Base-by-base conservation (phyloP, 768 basidiomycete species). In the Phaeolepiota aurea region DNA sequence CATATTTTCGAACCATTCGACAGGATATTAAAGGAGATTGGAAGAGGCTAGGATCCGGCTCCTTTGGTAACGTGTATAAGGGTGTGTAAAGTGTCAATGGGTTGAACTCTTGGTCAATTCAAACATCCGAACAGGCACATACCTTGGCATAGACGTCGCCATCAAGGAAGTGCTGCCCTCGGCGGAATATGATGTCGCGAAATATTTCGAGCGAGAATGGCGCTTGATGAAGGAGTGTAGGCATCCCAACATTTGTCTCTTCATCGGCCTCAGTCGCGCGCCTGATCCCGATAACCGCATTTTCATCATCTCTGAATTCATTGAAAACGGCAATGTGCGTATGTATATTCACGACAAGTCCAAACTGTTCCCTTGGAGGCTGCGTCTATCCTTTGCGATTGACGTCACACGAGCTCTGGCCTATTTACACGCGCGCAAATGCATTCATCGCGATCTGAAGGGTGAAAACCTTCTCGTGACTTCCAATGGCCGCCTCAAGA, bases 171-270 rank as follows among this genome's bases (percentile, higher is more conserved):
- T 98, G 2, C 70, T 96, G 5, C 90, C 90, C 0, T 91, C 87
- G 15, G 84, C 64, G 3, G 88, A 87, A 43, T 97, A 97, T 62
- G 90, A 96, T 52, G 91, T 96, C 23, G 75, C 82, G 51, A 99
- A 99, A 63, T 98, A 99, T 66, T 94, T 98, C 58, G 89, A 94
- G 54, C 77, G 94, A n/a, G 94, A 99, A 71, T 96, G 92, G 89
- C 75, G 88, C 20, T 76, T 98, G 20, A 96, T 97, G 91, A 90
- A 91, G 72, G 87, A 91, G 66, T 84, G 86, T 31, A 72, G 91
- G 40, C 92, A 91, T 62, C 87, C 89, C 5, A 91, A 93, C 54
- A 87, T 96, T 47, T 91, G 92, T 28, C 77, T 91, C 38, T 94
- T 91, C 65, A 78, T 98, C 35, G 94, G 94, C 18, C 77, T 93